Evolutionary conservation across 1,284 basidiomycete genomes (phyloP), one percentile per base, ranked within the genome.

Genomic region (Cutaneotrichosporon dermatis): DNA sequence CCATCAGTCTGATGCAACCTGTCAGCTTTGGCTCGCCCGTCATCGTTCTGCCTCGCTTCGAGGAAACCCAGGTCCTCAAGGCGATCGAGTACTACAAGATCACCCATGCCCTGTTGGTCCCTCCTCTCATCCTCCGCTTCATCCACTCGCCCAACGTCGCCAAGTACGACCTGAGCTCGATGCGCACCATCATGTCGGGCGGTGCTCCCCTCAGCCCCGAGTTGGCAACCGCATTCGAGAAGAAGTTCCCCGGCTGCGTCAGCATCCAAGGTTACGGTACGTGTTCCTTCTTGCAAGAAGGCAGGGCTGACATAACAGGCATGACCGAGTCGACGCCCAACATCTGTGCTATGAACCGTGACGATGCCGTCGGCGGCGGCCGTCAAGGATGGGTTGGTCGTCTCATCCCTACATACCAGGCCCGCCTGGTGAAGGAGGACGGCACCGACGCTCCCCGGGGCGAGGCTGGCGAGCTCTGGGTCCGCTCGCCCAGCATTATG

Each of bases 401-500:
- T 2, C 79, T 94, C 3, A 72, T 94, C 11, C 86, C 93, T 0
- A 90, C 89, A 62, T 82, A 92, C 40, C 84, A 92, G 71, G 85
- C 87, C 0, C 83, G 89, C 11, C 75, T 97, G 11, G 85, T 95
- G 4, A 65, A 69, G 54, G 57, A 64, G 6, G 70, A 75, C 8
- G 68, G 70, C 12, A 71, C 73, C 50, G 69, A 74, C 6, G 59
- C 85, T 8, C 83, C 82, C n/a, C 80, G 78, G 4, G 83, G 82
- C n/a, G 77, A 85, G 61, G 76, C 83, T 0, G 92, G 92, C 2
- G 92, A 95, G 74, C 70, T 95, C 12, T 91, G 89, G 87, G 63
- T 92, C 4, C 81, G 85, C 54, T 90, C 90, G 0, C 87, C 88
- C 0, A 85, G 80, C 4, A 80, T 92, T 54, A 92, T 92, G 89